phyloP scores from a whole-genome alignment of 176 grass and related monocot species.

The Saccharum officinarum region DNA sequence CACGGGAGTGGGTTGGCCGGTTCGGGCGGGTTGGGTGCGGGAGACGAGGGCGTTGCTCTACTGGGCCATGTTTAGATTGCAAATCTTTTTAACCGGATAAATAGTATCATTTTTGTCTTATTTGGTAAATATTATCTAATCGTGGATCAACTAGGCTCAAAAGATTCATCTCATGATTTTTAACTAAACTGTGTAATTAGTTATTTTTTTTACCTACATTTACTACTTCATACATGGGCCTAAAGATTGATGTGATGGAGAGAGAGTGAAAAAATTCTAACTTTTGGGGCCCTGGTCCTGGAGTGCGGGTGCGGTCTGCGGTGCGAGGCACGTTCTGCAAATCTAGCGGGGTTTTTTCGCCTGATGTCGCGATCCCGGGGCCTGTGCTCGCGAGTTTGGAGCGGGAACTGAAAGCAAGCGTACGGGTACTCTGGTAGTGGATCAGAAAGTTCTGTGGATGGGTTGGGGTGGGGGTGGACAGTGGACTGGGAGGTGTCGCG shows the following conservation, averaged over 20 bases:
- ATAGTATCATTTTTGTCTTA: too few relatives aligned
- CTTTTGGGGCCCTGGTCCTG: too few relatives aligned
- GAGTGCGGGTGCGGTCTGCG: neutral
- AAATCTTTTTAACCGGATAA: too few relatives aligned
- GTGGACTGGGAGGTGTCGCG: neutral
- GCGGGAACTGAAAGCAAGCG: constrained; percentile 8
- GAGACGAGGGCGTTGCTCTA: neutral
- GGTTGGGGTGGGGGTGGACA: constrained; percentile 1
- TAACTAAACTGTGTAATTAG: too few relatives aligned
- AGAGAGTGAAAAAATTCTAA: too few relatives aligned
- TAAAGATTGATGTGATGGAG: too few relatives aligned
- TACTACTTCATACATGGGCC: too few relatives aligned
- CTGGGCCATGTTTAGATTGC: too few relatives aligned
- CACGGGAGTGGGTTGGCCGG: neutral
- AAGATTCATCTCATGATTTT: too few relatives aligned
- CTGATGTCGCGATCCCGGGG: neutral
- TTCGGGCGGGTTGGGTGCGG: neutral
- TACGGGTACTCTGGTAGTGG: neutral
- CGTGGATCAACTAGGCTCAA: too few relatives aligned
- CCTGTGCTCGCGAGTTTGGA: neutral
- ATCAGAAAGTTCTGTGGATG: constrained; percentile 7
- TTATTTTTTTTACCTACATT: too few relatives aligned
- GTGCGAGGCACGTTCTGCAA: neutral
- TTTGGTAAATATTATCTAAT: too few relatives aligned
- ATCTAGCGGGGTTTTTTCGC: neutral